Evolutionary conservation across 352 stramenopile genomes (phyloP).

Genomic region (Globisporangium echinulatum): DNA sequence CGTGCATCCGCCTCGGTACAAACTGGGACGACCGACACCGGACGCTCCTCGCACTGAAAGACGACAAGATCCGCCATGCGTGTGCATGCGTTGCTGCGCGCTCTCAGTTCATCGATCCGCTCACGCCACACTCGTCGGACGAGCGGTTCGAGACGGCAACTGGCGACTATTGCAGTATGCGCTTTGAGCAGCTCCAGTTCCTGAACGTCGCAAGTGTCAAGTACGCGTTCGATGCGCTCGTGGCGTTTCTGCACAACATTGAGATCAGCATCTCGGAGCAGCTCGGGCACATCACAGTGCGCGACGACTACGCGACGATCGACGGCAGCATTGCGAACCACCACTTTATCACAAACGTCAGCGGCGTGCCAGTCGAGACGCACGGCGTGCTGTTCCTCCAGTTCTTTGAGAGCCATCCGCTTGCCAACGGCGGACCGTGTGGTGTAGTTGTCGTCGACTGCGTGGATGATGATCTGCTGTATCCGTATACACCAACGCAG

Average conservation of each 20-base stretch:
- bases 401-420: slow-evolving; percentile 5
- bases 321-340: slow-evolving; percentile 30
- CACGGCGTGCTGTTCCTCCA: slow-evolving; percentile 39
- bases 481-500: slow-evolving; percentile 23
- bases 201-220: slow-evolving; percentile 23
- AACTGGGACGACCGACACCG: slow-evolving; percentile 20
- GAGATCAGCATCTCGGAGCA: slow-evolving; percentile 19
- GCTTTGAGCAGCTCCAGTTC: slow-evolving; percentile 33
- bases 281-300: slow-evolving; percentile 6
- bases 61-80: slow-evolving; percentile 31
- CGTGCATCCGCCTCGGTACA: slow-evolving; percentile 35
- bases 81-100: slow-evolving; percentile 34
- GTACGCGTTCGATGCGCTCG: slow-evolving; percentile 28
- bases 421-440: slow-evolving; percentile 6
- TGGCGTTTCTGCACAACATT: slow-evolving; percentile 38
- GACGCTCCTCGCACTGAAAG: slow-evolving; percentile 24
- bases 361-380: slow-evolving; percentile 26
- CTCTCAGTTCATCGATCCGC: slow-evolving; percentile 32
- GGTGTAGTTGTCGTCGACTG: slow-evolving; percentile 30
- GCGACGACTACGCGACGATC: slow-evolving; percentile 15
- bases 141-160: slow-evolving; percentile 37
- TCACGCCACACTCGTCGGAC: slow-evolving; percentile 23
- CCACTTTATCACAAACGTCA: slow-evolving; percentile 29
- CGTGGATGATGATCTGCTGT: slow-evolving; percentile 31
- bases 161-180: slow-evolving; percentile 34